These are phyloP conservation scores for Colletotrichum echinochloae DNA, from an alignment of 2,329 filamentous ascomycete species.

Conservation along the genomic window DNA sequence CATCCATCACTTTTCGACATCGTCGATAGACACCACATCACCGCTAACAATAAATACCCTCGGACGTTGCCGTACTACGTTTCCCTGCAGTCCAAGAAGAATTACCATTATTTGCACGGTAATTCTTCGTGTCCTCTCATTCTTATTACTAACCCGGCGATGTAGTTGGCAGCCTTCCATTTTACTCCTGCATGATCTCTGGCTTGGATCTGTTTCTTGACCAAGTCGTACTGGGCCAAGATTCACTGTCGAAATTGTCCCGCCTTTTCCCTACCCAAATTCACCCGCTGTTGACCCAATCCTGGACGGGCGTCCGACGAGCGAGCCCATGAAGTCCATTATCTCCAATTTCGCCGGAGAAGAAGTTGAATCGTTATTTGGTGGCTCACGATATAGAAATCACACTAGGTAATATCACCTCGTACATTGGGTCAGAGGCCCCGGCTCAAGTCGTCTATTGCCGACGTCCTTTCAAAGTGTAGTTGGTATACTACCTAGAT, in stretches of 20 bases:
- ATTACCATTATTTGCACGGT: no score
- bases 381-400: background rate
- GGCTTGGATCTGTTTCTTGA: background rate
- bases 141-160: background rate
- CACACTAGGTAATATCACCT: constrained; percentile 20
- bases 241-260: background rate
- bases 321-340: background rate
- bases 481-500: background rate
- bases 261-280: background rate
- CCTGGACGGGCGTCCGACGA: background rate
- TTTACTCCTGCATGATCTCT: background rate
- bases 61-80: background rate
- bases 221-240: background rate
- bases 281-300: background rate
- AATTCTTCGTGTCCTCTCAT: no score
- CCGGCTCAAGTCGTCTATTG: background rate
- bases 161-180: background rate
- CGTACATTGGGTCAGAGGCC: constrained; percentile 15
- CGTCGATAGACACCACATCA: no score
- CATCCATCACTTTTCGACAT: background rate
- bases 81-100: no score
- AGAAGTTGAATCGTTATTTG: background rate
- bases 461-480: background rate
- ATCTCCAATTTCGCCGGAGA: background rate
- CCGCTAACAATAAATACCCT: no score